Base-by-base conservation (phyloP, 2,329 filamentous ascomycete species). In the Penicillium sp. region DNA sequence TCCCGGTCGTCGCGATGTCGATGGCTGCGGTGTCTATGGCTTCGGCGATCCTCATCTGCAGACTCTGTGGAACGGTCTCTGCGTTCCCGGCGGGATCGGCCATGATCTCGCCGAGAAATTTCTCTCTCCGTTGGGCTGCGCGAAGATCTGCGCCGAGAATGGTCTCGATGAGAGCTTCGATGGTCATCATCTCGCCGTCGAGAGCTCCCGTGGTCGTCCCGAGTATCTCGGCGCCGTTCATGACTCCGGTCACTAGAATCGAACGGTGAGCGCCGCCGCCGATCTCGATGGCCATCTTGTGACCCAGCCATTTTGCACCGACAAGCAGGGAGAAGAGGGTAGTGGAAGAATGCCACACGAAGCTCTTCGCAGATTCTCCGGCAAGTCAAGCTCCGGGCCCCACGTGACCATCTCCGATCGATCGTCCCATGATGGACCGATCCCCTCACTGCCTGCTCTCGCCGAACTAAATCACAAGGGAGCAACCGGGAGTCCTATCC, bases 131-230 rank as follows among this genome's bases (percentile, higher is more conserved):
- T 61, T n/a, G 69, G 70, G 31, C 71, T 73, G 53, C 63, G 67
- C 2, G 72, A 72, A 16, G 59, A 64, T 18, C 61, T 63, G 50
- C 66, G 64, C 27, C 63, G 60, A 13, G 69, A 54, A 35, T 60
- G 67, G 18, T 71, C 65, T 55, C 63, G 64, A 49, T 60, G 69
- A 50, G 70, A 73, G 65, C 61, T 70, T 53, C 66, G 70, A 22
- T 65, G 62, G 18, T 67, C 61, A 43, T 70, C 51, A 14, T 66
- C 65, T 31, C 66, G 69, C 39, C 64, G 67, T 56, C 67, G 67
- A 11, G 68, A 69, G 62, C 68, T 64, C 54, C 63, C 58, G 54
- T 66, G 58, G 36, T 69, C 60, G 40, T 70, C 64, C 44, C 66
- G 59, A 11, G 61, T 60, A 36, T 60, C 60, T 54, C 62, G 66